Conservation (phyloP, 225 moss, liverwort and hornwort genomes). For the Polytrichum commune region DNA sequence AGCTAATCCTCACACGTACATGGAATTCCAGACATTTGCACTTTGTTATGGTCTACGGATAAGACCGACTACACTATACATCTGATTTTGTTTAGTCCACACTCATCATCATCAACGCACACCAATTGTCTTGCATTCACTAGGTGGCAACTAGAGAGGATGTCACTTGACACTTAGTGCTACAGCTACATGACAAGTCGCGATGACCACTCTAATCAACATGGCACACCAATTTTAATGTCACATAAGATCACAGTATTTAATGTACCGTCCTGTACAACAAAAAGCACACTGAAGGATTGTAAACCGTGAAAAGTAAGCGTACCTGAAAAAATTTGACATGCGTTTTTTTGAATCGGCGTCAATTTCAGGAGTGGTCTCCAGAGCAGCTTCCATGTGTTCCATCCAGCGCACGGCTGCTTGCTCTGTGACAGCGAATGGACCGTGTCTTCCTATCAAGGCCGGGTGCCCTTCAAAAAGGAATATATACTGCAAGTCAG, state of each 20-base stretch:
- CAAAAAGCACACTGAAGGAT: neutral
- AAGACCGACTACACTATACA: too few relatives aligned
- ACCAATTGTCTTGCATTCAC: too few relatives aligned
- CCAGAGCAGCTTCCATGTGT: slow-evolving; percentile 77
- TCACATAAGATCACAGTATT: neutral
- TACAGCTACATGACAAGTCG: too few relatives aligned
- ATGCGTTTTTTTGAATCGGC: slow-evolving; percentile 72
- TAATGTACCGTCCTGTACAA: neutral
- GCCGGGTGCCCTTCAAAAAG: slow-evolving; percentile 69
- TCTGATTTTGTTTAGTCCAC: too few relatives aligned
- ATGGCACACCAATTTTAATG: neutral
- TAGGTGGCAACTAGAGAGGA: too few relatives aligned
- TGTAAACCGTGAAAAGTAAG: neutral
- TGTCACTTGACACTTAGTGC: too few relatives aligned
- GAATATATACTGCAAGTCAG: neutral
- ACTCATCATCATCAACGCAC: too few relatives aligned
- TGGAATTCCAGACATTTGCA: too few relatives aligned
- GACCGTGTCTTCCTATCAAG: slow-evolving; percentile 75
- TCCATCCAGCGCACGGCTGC: slow-evolving; percentile 79
- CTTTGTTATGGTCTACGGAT: too few relatives aligned
- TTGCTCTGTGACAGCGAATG: slow-evolving; percentile 68
- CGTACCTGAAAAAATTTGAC: slow-evolving; percentile 74
- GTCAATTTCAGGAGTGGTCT: slow-evolving; percentile 61
- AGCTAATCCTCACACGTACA: too few relatives aligned
- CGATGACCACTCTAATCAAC: neutral